A percentile compares a stretch with the other conserved stretches of the same genome.
Evolutionary conservation across 2,329 filamentous ascomycete genomes (phyloP).

Genomic region (Fusarium coicis): DNA sequence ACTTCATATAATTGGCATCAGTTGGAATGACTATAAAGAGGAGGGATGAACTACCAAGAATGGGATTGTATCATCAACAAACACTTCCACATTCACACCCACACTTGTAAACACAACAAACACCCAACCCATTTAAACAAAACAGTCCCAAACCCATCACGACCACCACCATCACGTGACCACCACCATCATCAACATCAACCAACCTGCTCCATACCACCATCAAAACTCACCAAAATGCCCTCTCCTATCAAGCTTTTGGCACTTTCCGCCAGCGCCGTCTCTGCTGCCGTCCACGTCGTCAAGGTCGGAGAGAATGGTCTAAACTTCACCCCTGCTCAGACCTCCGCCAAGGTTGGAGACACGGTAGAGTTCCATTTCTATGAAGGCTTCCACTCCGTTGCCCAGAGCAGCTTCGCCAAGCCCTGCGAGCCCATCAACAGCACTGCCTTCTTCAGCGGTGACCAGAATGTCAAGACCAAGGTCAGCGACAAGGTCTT

Average conservation of each 20-base stretch:
- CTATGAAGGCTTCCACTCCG: slow-evolving; percentile 65
- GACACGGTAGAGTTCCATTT: slow-evolving; percentile 60
- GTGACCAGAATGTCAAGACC: slow-evolving; percentile 21
- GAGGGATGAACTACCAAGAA: not conserved
- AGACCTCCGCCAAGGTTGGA: slow-evolving; percentile 61
- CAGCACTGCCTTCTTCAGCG: slow-evolving; percentile 58
- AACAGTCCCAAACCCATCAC: not conserved
- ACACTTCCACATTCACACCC: not conserved
- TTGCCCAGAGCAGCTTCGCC: slow-evolving; percentile 69
- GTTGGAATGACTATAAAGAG: slow-evolving; percentile 21
- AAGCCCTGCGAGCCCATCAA: slow-evolving; percentile 68
- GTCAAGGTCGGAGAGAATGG: slow-evolving; percentile 42
- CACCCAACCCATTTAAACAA: not conserved
- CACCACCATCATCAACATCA: not conserved
- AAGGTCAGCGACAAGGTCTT: slow-evolving; percentile 35
- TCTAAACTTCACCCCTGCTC: slow-evolving; percentile 62
- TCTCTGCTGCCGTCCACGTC: slow-evolving; percentile 33
- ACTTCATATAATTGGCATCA: slow-evolving; percentile 1
- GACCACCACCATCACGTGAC: not conserved
- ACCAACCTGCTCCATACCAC: not conserved
- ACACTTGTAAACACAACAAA: slow-evolving; percentile 7
- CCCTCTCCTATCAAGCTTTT: slow-evolving; percentile 22
- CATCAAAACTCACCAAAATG: slow-evolving; percentile 20
- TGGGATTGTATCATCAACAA: not conserved
- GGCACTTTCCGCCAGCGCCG: slow-evolving; percentile 13